phyloP scores from a whole-genome alignment of 805 yeast species.

The Candida quercuum region DNA sequence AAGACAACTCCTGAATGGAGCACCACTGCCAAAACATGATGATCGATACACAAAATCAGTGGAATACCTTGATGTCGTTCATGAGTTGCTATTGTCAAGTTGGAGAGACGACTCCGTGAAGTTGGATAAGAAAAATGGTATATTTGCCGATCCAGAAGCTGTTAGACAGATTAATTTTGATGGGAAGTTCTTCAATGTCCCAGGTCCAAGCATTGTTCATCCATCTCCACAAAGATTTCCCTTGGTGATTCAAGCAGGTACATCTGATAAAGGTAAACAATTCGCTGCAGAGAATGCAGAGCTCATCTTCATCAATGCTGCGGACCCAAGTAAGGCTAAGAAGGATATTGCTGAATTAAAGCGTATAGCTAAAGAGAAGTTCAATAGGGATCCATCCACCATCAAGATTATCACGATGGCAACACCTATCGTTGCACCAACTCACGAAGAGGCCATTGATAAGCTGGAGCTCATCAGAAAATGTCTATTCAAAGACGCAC shows the following conservation, averaged over 20 bases:
- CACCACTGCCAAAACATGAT: constrained; percentile 29
- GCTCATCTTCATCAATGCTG: constrained; percentile 32
- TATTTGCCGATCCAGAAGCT: constrained; percentile 28
- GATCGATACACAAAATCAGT: constrained; percentile 36
- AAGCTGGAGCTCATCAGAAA: constrained; percentile 25
- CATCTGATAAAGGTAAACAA: constrained; percentile 33
- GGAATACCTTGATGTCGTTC: constrained; percentile 34
- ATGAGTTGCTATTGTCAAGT: constrained; percentile 32
- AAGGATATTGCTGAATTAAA: constrained; percentile 28
- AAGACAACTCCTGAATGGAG: constrained; percentile 29
- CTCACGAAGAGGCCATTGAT: constrained; percentile 34
- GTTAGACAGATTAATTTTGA: constrained; percentile 32
- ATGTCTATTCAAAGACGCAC: constrained; percentile 36
- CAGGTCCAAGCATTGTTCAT: constrained; percentile 33
- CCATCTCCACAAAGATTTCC: constrained; percentile 41
- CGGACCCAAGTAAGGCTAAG: constrained; percentile 28
- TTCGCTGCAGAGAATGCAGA: constrained; percentile 41
- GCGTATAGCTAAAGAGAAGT: constrained; percentile 28
- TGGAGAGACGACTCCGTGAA: constrained; percentile 34
- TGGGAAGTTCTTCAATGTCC: constrained; percentile 34
- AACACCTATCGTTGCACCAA: constrained; percentile 33
- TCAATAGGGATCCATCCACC: constrained; percentile 31
- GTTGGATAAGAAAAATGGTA: constrained; percentile 20
- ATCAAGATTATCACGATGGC: constrained; percentile 35
- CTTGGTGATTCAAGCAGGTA: constrained; percentile 39